phyloP scores from a whole-genome alignment of 2,329 filamentous ascomycete genomes.

The Penicillium sumatraense region DNA sequence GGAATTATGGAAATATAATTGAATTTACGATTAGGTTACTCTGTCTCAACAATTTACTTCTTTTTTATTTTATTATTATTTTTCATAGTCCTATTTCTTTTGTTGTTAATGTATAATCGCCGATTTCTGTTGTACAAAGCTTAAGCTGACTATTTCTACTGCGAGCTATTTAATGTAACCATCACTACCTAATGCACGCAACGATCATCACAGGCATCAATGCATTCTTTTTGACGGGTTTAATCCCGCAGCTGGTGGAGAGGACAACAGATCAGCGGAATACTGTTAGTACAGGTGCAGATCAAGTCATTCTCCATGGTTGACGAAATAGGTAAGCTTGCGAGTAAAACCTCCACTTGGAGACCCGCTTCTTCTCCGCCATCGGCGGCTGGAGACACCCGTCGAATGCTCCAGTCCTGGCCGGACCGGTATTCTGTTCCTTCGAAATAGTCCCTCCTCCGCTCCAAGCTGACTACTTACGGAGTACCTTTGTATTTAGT shows the following conservation, averaged over 20 bases:
- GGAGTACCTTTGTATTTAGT: too few relatives aligned
- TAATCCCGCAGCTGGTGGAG: slow-evolving; percentile 1
- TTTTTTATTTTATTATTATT: too few relatives aligned
- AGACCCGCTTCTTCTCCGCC: slow-evolving; percentile 21
- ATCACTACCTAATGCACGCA: neutral
- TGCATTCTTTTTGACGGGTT: neutral
- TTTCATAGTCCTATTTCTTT: too few relatives aligned
- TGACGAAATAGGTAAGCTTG: slow-evolving; percentile 12
- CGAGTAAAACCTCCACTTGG: slow-evolving; percentile 15
- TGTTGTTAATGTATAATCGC: too few relatives aligned
- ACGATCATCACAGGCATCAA: neutral
- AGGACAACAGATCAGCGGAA: neutral
- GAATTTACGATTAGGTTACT: neutral
- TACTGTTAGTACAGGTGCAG: neutral
- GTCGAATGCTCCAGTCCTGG: slow-evolving; percentile 3
- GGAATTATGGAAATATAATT: too few relatives aligned
- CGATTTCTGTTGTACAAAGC: too few relatives aligned
- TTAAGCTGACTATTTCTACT: too few relatives aligned
- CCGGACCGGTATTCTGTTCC: neutral
- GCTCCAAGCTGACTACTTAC: slow-evolving; percentile 8
- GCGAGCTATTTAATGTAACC: neutral
- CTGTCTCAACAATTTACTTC: neutral
- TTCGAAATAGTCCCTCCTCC: slow-evolving; percentile 6
- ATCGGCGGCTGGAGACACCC: slow-evolving; percentile 15
- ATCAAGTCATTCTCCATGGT: slow-evolving; percentile 2